Base-by-base conservation (phyloP, 805 yeast genomes). In the Sugiyamaella floridensis region DNA sequence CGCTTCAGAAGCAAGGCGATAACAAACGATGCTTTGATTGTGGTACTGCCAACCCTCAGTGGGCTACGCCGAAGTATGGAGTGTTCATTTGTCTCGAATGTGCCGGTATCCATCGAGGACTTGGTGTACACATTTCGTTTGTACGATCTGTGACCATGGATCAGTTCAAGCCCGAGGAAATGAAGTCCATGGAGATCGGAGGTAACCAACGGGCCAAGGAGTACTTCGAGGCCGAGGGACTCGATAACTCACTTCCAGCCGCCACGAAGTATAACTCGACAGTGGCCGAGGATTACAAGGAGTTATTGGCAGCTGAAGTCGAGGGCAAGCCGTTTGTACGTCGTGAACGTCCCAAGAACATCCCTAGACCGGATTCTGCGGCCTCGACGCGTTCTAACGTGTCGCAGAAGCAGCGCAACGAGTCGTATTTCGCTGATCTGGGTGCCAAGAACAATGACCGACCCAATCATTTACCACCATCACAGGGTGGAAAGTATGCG, bases 51-150 rank as follows among this genome's bases (percentile, higher is more conserved):
- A 92, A 90, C 67, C 99, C 99, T 9, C 99, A 93, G 69, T 93
- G 99, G 99, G 97, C 98, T 1, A 89, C 97, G 12, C 98, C 98
- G 40, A 93, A 93, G 70, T 89, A 92, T 71, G 99, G 99, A 55
- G 86, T 93, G 55, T 93, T 90, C 71, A 92, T 93, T 65, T 93
- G 99, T 70, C 78, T 93, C 42, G 99, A 93, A 67, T 93, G 99
- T 74, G 99, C 99, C 16, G 99, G 99, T 45, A 76, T 85, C 52
- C 99, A 93, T 69, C 69, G 76, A 69, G 95, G 98, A 11, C 75
- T 93, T 47, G 99, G 99, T 41, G 99, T 93, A 43, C 99, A 93
- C 68, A 83, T 93, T 53, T 90, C 97, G 43, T 93, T 93, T 73
- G 98, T 93, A 40, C 78, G 99, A 66, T 86, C 96, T 26, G 90